Evolutionary conservation across 208 protist species (phyloP), one percentile per base, ranked within the genome.

Genomic region (Trypanosoma boissoni): DNA sequence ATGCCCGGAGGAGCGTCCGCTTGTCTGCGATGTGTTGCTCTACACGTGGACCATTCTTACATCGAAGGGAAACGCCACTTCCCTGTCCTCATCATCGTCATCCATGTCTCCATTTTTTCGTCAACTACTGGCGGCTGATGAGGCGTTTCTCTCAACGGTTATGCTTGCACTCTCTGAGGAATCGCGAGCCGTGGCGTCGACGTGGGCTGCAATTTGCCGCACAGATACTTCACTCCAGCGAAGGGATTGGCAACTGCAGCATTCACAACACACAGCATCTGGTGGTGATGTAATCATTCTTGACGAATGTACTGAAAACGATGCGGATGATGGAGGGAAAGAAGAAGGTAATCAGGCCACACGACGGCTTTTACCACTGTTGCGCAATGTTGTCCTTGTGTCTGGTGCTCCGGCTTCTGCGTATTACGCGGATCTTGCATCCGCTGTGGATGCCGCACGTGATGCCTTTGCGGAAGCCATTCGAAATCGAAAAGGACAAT

Each of bases 151-250:
- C 48, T 63, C 63, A 34, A 57, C 64, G 16, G 54, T 72, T 21
- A 58, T 83, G 62, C 53, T 78, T 46, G 28, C 76, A 31, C 55
- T 77, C 2, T 42, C 49, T 6, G 41, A 43, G 7, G 61, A 74
- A 14, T 81, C 78, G 0, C 55, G 71, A 7, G 48, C 76, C 3
- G 53, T 90, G 5, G 65, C 76, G 7, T 76, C 78, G 0, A 84
- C 78, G 7, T 90, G 83, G 83, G 6, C 28, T 1, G 74, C 76
- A 24, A 70, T 90, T 28, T 80, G 76, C 36, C 78, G 79, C 26
- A 53, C 48, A 20, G 74, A 84, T 32, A 32, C 53, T 1, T 16
- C 28, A n/a, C 53, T 84, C 23, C 26, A 34, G 18, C 12, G 21
- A 10, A 53, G 50, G 6, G 74, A 82, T 48, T 84, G 71, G 76